Percentiles rank a stretch among this genome's conserved stretches.
phyloP scores from a whole-genome alignment of 306 rosid genomes.

The Vicia faba region DNA sequence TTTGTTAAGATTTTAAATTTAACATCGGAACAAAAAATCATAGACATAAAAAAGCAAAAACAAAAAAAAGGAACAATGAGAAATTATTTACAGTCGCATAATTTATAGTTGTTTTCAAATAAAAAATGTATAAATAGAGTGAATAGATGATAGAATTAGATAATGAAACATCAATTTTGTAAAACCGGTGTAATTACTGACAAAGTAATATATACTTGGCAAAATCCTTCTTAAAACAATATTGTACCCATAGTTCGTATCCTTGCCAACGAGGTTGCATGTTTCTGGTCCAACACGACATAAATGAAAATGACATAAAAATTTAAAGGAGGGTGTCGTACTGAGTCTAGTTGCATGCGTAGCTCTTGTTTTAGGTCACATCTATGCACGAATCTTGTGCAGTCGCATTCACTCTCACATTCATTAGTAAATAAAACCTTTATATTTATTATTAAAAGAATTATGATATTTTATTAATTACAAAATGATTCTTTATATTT shows the following conservation, averaged over 20 bases:
- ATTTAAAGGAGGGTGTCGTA: neutral
- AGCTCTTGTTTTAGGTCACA: neutral
- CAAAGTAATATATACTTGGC: too few relatives aligned
- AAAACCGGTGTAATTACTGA: neutral
- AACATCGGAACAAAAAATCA: too few relatives aligned
- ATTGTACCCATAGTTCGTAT: neutral
- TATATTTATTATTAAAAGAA: too few relatives aligned
- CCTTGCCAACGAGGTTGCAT: neutral
- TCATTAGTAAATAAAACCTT: neutral
- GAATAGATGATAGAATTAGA: neutral
- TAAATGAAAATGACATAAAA: neutral
- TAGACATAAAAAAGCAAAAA: too few relatives aligned
- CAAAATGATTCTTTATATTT: too few relatives aligned
- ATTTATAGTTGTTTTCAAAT: neutral
- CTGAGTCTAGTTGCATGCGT: neutral
- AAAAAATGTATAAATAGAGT: neutral
- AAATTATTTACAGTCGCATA: neutral
- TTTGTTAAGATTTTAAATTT: too few relatives aligned
- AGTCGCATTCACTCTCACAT: neutral
- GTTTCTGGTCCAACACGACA: neutral
- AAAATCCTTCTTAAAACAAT: too few relatives aligned
- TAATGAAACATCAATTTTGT: neutral
- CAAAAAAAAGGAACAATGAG: neutral
- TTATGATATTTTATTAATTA: too few relatives aligned
- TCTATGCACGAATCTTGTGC: constrained; percentile 2